Evolutionary conservation across 2,329 filamentous ascomycete genomes (phyloP), one percentile per base, ranked within the genome.

Genomic region (Fusarium palustre): DNA sequence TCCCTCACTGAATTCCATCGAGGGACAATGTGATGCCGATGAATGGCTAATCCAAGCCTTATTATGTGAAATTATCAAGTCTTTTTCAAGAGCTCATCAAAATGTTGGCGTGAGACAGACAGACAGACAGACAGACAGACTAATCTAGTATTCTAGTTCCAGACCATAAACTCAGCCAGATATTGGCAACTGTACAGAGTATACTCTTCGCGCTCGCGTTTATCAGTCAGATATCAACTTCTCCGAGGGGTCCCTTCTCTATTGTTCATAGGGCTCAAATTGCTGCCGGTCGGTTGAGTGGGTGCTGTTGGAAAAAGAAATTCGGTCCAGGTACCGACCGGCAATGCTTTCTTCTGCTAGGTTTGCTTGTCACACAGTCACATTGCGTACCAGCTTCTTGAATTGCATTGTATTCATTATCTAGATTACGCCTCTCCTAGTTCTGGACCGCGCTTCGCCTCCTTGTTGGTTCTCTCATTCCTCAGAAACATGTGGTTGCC

Each of bases 281-380:
- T 9, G 36, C 33, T 50, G 47, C 33, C 34, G 16, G 24, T 10
- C 18, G 2, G 18, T 34, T 42, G 22, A 22, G 22, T 10, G 22
- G 11, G 41, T 64, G 48, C 59, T 48, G 34, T 33, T 39, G 16
- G 13, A 12, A 20, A 8, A 41, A 38, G 24, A 36, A 42, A 48
- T 42, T 52, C 59, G 34, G 46, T 22, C 45, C 50, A 74, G 67
- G 58, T 74, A 66, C 69, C 69, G 68, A 65, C 43, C 20, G 15
- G 12, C 47, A 50, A n/a, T 43, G 6, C 18, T 39, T 38, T 39
- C 6, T 20, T 30, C 11, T 39, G 34, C 34, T 41, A 5, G 16
- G 18, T 30, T 7, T 16, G 38, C 22, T 25, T 52, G 48, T 41
- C 28, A 30, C 24, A 49, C n/a, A 41, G 48, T 41, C 28, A 30